These are phyloP conservation scores for Pholiota molesta DNA, from an alignment of 768 basidiomycete genomes.

Conservation along the genomic window DNA sequence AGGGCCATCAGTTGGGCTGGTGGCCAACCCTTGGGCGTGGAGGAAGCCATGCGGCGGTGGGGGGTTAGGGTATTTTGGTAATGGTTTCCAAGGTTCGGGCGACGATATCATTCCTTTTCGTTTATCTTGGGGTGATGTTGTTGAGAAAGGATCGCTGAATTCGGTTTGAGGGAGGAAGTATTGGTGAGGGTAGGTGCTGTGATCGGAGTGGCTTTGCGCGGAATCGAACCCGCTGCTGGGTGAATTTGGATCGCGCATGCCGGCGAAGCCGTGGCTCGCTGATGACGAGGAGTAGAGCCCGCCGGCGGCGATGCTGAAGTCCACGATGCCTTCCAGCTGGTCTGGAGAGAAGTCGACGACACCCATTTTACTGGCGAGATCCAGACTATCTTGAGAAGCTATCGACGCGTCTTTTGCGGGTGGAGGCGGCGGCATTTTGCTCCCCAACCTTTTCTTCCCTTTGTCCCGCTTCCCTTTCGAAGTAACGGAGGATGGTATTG, in stretches of 20 bases:
- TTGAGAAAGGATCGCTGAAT: slow-evolving; percentile 46
- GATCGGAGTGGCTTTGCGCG: slow-evolving; percentile 34
- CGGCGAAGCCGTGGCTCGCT: slow-evolving; percentile 10
- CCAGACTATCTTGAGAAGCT: slow-evolving; percentile 21
- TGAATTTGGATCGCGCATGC: slow-evolving; percentile 36
- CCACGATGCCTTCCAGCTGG: slow-evolving; percentile 82
- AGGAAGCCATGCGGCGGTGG: slow-evolving; percentile 14
- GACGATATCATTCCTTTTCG: slow-evolving; percentile 26
- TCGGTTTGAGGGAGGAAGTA: slow-evolving; percentile 29
- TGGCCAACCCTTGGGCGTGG: background rate
- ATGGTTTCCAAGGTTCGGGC: slow-evolving; percentile 44
- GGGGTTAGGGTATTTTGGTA: slow-evolving; percentile 48
- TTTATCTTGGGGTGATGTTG: slow-evolving; percentile 30
- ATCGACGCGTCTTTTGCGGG: slow-evolving; percentile 28
- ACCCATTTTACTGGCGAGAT: slow-evolving; percentile 39
- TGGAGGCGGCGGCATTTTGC: slow-evolving; percentile 32
- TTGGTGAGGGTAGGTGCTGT: slow-evolving; percentile 22
- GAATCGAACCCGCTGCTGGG: slow-evolving; percentile 48
- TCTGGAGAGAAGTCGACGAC: slow-evolving; percentile 63
- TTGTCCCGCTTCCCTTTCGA: slow-evolving; percentile 32
- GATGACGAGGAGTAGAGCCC: slow-evolving; percentile 6
- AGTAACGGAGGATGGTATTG: slow-evolving; percentile 10
- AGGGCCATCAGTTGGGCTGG: slow-evolving; percentile 18
- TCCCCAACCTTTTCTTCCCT: slow-evolving; percentile 36
- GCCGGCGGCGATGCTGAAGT: slow-evolving; percentile 37